Percentiles rank a stretch among this genome's conserved stretches.
Conservation (phyloP, 345 rosid genomes). For the Streptanthus diversifolius region DNA sequence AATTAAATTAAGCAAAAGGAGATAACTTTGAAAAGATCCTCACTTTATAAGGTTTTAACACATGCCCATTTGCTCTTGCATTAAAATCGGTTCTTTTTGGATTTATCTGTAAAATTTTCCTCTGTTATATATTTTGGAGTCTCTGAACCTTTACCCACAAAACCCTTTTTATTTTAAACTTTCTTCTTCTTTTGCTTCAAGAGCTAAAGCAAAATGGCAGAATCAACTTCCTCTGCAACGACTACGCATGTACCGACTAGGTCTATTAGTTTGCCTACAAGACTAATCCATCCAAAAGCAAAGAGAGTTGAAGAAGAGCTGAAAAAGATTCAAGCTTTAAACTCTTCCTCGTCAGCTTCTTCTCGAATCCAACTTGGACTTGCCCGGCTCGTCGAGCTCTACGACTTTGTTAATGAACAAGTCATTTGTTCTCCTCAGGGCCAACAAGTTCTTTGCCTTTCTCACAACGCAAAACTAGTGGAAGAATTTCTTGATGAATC, state of each 20-base stretch:
- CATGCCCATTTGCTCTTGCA: conserved; percentile 24
- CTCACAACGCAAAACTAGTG: conserved; percentile 18
- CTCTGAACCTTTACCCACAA: conserved; percentile 12
- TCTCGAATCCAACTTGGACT: conserved; percentile 38
- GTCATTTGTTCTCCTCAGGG: conserved; percentile 32
- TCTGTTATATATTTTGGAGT: conserved; percentile 17
- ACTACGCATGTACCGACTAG: conserved; percentile 33
- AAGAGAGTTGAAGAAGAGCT: conserved; percentile 45
- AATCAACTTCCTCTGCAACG: not conserved
- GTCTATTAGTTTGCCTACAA: conserved; percentile 56
- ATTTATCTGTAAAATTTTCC: not conserved
- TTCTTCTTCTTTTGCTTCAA: conserved; percentile 13
- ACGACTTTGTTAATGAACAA: conserved; percentile 40
- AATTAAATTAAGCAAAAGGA: not conserved
- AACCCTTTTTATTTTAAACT: not conserved
- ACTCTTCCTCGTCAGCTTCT: conserved; percentile 29
- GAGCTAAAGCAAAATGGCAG: conserved; percentile 16
- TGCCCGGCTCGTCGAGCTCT: conserved; percentile 42
- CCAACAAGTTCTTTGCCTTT: conserved; percentile 24
- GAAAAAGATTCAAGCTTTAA: conserved; percentile 35
- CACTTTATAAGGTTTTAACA: conserved; percentile 10
- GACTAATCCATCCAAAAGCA: conserved; percentile 42
- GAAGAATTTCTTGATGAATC: conserved; percentile 45
- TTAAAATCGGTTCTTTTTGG: not conserved
- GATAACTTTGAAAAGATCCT: conserved; percentile 8